phyloP scores from a whole-genome alignment of 169 alveolate genomes.

The Plasmodium inui region DNA sequence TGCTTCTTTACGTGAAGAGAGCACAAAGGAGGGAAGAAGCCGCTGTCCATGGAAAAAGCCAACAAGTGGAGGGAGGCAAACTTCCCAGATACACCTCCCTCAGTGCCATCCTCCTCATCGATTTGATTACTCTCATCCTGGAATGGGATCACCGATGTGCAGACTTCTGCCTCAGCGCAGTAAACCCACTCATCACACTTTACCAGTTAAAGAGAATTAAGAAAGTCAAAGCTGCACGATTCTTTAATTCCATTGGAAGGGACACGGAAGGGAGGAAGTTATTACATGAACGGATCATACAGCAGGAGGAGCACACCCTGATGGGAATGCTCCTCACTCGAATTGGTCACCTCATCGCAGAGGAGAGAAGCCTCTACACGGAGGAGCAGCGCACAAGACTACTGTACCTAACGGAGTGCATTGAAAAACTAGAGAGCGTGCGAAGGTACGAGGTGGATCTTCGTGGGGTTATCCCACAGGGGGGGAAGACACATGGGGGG shows the following conservation, averaged over 20 bases:
- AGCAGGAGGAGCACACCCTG: not conserved
- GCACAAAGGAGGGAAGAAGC: not conserved
- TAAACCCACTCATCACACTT: slow-evolving; percentile 23
- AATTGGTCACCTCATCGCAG: slow-evolving; percentile 3
- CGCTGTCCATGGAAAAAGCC: not conserved
- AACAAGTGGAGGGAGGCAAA: not conserved
- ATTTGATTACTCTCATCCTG: slow-evolving; percentile 8
- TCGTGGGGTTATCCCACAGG: not conserved
- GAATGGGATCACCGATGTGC: slow-evolving; percentile 4
- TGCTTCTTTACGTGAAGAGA: slow-evolving; percentile 4
- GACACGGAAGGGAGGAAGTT: not conserved
- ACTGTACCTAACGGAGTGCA: not conserved
- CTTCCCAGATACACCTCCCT: slow-evolving; percentile 3
- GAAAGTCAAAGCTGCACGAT: not conserved
- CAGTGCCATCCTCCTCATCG: not conserved
- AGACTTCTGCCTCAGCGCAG: slow-evolving; percentile 27
- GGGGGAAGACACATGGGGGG: not conserved
- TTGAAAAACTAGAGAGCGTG: not conserved
- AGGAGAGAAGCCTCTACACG: slow-evolving; percentile 15
- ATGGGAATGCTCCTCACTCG: not conserved
- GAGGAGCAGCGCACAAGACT: not conserved
- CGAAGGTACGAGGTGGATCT: not conserved
- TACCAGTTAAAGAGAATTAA: slow-evolving; percentile 6
- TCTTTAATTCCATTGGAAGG: slow-evolving; percentile 2
- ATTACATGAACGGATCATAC: not conserved